Percentiles rank a stretch among this genome's conserved stretches.
These are phyloP conservation scores for Cyberlindnera euphorbiae DNA, from an alignment of 805 yeast species.

Conservation along the genomic window DNA sequence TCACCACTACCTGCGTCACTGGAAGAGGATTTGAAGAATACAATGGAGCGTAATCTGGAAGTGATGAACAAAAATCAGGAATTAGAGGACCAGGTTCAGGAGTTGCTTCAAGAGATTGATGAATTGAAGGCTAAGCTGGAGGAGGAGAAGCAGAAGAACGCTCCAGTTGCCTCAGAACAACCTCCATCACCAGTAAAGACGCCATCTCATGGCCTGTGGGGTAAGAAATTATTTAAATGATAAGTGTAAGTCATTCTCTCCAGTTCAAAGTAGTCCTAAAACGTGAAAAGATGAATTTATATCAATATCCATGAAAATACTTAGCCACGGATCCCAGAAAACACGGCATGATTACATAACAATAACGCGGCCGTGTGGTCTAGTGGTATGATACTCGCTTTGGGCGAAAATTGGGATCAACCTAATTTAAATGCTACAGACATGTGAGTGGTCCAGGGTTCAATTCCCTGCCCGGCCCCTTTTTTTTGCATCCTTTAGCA, in stretches of 20 bases:
- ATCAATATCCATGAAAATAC: too few species aligned
- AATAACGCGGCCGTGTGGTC: conserved; percentile 26
- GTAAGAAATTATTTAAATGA: conserved; percentile 21
- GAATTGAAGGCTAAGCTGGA: conserved; percentile 27
- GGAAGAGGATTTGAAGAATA: conserved; percentile 49
- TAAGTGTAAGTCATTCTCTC: too few species aligned
- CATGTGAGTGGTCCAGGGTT: conserved; percentile 32
- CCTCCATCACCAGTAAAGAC: conserved; percentile 3
- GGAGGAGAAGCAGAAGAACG: conserved; percentile 2
- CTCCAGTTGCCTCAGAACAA: background rate
- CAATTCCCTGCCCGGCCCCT: conserved; percentile 31
- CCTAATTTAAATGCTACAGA: conserved; percentile 8
- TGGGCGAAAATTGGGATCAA: conserved; percentile 22
- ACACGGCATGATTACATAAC: too few species aligned
- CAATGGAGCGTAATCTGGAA: conserved; percentile 57
- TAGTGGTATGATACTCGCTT: conserved; percentile 31
- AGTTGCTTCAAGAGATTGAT: conserved; percentile 38
- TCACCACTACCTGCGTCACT: conserved; percentile 34
- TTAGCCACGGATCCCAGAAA: too few species aligned
- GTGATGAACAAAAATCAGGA: conserved; percentile 60
- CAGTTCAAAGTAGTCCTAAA: too few species aligned
- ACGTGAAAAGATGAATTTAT: too few species aligned
- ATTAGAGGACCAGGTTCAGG: conserved; percentile 47
- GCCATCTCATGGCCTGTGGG: conserved; percentile 16
- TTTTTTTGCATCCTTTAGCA: conserved; percentile 12